Percentiles rank a stretch among this genome's conserved stretches.
These are phyloP conservation scores for Sextonia rubra DNA, from an alignment of 164 flowering plant genomes.

Conservation along the genomic window DNA sequence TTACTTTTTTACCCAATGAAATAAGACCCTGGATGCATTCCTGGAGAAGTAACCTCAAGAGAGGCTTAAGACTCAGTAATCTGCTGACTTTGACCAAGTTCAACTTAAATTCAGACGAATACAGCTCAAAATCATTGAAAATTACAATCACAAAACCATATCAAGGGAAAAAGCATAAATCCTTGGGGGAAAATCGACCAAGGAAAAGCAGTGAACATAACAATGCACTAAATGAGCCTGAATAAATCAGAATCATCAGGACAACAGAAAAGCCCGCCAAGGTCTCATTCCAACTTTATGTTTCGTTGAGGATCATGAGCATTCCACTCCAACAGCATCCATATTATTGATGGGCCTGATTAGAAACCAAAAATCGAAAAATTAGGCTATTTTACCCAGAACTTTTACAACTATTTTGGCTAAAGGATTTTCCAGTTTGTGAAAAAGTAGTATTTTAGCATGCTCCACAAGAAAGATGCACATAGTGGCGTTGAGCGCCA, in stretches of 20 bases:
- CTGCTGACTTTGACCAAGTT: too few species aligned
- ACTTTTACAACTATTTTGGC: background rate
- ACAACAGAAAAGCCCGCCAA: background rate
- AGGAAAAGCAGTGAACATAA: background rate
- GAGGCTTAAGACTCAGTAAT: too few species aligned
- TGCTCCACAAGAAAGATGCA: background rate
- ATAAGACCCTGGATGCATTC: too few species aligned
- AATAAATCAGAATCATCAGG: background rate
- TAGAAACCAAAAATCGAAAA: slow-evolving; percentile 2
- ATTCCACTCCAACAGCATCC: slow-evolving; percentile 86
- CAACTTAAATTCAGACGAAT: too few species aligned
- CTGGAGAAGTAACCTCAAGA: too few species aligned
- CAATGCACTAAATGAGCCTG: background rate
- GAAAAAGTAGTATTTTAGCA: background rate
- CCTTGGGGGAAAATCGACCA: background rate
- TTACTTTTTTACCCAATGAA: too few species aligned
- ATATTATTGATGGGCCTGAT: slow-evolving; percentile 76
- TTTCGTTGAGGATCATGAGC: slow-evolving; percentile 26
- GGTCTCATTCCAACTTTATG: slow-evolving; percentile 19
- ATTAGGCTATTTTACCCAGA: background rate
- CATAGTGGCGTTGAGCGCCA: background rate
- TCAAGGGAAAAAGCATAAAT: background rate
- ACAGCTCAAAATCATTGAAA: background rate
- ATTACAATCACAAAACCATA: background rate
- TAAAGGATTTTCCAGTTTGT: too few species aligned